Evolutionary conservation across 495 filamentous ascomycete genomes (phyloP).

Genomic region (Oidiodendron maius): DNA sequence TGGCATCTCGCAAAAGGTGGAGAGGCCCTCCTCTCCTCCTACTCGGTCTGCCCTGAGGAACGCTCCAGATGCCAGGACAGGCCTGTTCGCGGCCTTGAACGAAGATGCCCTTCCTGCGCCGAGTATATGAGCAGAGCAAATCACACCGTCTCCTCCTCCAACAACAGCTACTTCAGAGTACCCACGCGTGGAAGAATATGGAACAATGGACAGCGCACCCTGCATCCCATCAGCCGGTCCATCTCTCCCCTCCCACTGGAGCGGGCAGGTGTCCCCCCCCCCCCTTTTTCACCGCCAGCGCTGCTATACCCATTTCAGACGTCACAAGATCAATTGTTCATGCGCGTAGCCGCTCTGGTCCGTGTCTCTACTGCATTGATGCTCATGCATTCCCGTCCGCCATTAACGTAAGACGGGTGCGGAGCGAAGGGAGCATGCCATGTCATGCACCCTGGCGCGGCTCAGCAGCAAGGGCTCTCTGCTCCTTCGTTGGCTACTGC

Average conservation of each 20-base stretch:
- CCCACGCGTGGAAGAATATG: neutral
- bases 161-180: constrained; percentile 2
- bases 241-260: neutral
- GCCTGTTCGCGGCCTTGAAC: neutral
- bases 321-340: constrained; percentile 18
- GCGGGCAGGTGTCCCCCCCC: neutral
- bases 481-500: too few species aligned
- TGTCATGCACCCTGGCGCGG: neutral
- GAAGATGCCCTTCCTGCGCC: too few species aligned
- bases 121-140: too few species aligned
- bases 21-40: too few species aligned
- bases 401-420: constrained; percentile 18
- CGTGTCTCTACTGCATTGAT: constrained; percentile 11
- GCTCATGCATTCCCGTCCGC: constrained; percentile 21
- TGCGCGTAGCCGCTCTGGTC: constrained; percentile 22
- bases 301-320: constrained; percentile 6
- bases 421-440: constrained; percentile 12
- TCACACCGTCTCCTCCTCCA: neutral
- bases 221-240: neutral
- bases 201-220: constrained; percentile 5
- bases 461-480: neutral
- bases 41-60: too few species aligned
- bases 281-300: neutral
- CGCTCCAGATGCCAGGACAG: too few species aligned
- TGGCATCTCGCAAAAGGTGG: too few species aligned